Conservation (phyloP, 202 grass and related monocot genomes). For the Alloteropsis angusta region DNA sequence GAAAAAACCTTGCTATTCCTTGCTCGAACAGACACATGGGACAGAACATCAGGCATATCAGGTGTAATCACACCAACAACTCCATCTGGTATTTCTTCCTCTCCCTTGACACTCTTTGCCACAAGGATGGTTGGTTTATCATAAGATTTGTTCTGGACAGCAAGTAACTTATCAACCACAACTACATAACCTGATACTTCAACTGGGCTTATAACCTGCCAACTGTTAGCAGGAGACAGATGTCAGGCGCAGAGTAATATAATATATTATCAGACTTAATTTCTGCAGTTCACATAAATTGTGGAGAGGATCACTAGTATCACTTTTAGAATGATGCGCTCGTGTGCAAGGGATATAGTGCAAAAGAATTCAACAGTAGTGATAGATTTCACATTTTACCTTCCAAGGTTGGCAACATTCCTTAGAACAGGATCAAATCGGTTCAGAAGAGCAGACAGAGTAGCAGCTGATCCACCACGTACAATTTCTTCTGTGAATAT, state of each 20-base stretch:
- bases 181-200: slow-evolving; percentile 86
- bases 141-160: slow-evolving; percentile 86
- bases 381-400: slow-evolving; percentile 40
- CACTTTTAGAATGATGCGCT: slow-evolving; percentile 10
- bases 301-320: slow-evolving; percentile 3
- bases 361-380: not conserved
- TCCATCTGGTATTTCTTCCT: slow-evolving; percentile 96
- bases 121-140: slow-evolving; percentile 75
- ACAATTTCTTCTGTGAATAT: slow-evolving; percentile 98
- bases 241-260: slow-evolving; percentile 22
- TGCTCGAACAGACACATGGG: slow-evolving; percentile 95
- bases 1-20: slow-evolving; percentile 90
- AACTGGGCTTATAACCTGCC: slow-evolving; percentile 95
- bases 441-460: slow-evolving; percentile 91
- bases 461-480: slow-evolving; percentile 87
- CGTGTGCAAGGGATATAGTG: not conserved
- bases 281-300: not conserved
- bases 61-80: slow-evolving; percentile 84
- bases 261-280: slow-evolving; percentile 6
- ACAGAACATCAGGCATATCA: slow-evolving; percentile 98
- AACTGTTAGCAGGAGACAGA: slow-evolving; percentile 45
- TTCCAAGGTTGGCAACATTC: slow-evolving; percentile 78
- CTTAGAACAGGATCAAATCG: slow-evolving; percentile 93
- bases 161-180: slow-evolving; percentile 66
- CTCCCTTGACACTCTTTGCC: slow-evolving; percentile 89